Conservation (phyloP, 345 rosid species). For the Arabidopsis suecica region DNA sequence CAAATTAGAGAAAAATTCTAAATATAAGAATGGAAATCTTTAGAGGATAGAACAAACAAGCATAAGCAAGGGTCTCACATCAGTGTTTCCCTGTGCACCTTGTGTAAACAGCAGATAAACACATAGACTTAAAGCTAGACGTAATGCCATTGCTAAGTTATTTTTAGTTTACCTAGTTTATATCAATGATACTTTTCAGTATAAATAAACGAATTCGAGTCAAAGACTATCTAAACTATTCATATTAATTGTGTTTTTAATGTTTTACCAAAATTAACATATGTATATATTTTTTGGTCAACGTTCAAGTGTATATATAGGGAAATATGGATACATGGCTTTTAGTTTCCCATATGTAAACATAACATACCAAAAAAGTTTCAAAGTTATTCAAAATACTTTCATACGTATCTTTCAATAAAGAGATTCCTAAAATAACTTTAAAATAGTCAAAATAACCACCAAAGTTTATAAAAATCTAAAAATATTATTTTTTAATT, state of each 20-base stretch:
- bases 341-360: not conserved
- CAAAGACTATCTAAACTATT: not conserved
- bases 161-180: not conserved
- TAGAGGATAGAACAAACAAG: slow-evolving; percentile 8
- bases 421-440: not conserved
- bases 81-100: slow-evolving; percentile 29
- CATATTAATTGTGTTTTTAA: not conserved
- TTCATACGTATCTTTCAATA: not conserved
- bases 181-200: slow-evolving; percentile 10
- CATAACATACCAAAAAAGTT: not conserved
- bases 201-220: slow-evolving; percentile 20
- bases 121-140: slow-evolving; percentile 25
- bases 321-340: not conserved
- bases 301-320: not conserved
- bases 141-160: slow-evolving; percentile 28
- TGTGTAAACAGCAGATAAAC: slow-evolving; percentile 25
- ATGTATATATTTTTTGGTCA: slow-evolving; percentile 6
- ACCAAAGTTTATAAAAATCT: not conserved
- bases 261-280: not conserved
- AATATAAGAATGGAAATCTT: not conserved
- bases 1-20: not conserved
- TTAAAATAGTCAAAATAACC: not conserved
- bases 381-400: too few relatives aligned
- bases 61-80: slow-evolving; percentile 23
- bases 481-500: too few relatives aligned